A percentile compares a stretch with the other conserved stretches of the same genome.
phyloP scores from a whole-genome alignment of 352 stramenopile species.

The Phytophthora tubulina region DNA sequence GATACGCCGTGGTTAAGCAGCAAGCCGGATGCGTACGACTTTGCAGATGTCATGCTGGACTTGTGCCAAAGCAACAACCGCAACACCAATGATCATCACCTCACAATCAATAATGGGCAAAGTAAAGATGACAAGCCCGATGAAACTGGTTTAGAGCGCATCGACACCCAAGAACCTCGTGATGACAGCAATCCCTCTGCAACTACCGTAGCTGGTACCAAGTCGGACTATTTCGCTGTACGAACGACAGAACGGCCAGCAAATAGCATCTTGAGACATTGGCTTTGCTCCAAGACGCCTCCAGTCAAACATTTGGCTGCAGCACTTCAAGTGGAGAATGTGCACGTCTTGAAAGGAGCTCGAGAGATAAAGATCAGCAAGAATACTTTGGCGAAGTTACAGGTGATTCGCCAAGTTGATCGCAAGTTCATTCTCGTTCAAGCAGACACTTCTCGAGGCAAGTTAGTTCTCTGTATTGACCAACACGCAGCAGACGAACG shows the following conservation, averaged over 20 bases:
- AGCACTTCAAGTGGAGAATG: conserved; percentile 49
- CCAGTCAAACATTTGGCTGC: conserved; percentile 23
- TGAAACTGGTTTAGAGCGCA: background rate
- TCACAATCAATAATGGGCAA: background rate
- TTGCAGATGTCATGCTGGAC: conserved; percentile 25
- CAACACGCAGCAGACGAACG: conserved; percentile 94
- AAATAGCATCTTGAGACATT: conserved; percentile 17
- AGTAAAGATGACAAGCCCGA: background rate
- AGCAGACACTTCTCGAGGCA: conserved; percentile 33
- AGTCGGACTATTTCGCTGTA: conserved; percentile 36
- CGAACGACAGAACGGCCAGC: background rate
- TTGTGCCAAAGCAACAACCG: conserved; percentile 19
- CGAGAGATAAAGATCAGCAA: conserved; percentile 70
- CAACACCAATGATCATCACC: background rate
- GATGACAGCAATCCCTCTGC: background rate
- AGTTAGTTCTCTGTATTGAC: conserved; percentile 85
- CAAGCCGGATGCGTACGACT: conserved; percentile 44
- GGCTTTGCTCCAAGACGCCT: background rate
- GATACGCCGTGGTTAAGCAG: conserved; percentile 44
- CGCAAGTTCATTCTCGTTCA: conserved; percentile 92
- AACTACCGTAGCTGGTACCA: background rate
- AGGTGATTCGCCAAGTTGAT: conserved; percentile 91
- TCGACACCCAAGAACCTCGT: background rate
- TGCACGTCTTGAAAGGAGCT: conserved; percentile 29
- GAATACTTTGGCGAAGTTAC: conserved; percentile 63